phyloP scores from a whole-genome alignment of 148 eudicot genomes.

The Dianthus caryophyllus region DNA sequence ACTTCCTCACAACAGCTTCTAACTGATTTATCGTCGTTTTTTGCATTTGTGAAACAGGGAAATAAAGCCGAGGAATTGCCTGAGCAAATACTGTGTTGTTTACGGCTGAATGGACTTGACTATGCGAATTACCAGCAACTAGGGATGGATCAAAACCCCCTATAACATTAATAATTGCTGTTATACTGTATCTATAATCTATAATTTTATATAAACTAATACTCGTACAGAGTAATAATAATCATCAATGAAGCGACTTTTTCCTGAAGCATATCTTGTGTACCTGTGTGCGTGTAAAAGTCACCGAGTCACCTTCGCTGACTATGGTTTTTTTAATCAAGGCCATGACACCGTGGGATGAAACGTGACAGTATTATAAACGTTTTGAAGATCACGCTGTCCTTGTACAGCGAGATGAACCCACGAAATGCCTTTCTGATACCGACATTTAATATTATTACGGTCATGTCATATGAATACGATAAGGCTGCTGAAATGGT shows the following conservation, averaged over 20 bases:
- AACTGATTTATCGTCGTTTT: not conserved
- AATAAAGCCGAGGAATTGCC: constrained; percentile 88
- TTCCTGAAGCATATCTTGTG: constrained; percentile 19
- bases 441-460: too few relatives aligned
- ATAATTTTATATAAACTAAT: constrained; percentile 22
- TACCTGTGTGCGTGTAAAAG: too few relatives aligned
- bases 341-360: too few relatives aligned
- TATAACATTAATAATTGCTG: constrained; percentile 23
- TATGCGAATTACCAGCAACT: constrained; percentile 71
- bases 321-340: too few relatives aligned
- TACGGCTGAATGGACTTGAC: constrained; percentile 73
- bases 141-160: constrained; percentile 43
- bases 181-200: constrained; percentile 22
- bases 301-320: too few relatives aligned
- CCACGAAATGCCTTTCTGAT: too few relatives aligned
- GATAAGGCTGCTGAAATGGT: constrained; percentile 19
- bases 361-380: too few relatives aligned
- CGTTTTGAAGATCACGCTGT: too few relatives aligned
- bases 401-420: too few relatives aligned
- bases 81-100: constrained; percentile 88
- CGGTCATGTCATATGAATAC: not conserved
- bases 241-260: constrained; percentile 10
- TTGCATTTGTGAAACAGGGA: constrained; percentile 46
- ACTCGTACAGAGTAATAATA: constrained; percentile 6
- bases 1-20: not conserved